phyloP scores from a whole-genome alignment of 768 basidiomycete species.

The Candolleomyces eurysporus region DNA sequence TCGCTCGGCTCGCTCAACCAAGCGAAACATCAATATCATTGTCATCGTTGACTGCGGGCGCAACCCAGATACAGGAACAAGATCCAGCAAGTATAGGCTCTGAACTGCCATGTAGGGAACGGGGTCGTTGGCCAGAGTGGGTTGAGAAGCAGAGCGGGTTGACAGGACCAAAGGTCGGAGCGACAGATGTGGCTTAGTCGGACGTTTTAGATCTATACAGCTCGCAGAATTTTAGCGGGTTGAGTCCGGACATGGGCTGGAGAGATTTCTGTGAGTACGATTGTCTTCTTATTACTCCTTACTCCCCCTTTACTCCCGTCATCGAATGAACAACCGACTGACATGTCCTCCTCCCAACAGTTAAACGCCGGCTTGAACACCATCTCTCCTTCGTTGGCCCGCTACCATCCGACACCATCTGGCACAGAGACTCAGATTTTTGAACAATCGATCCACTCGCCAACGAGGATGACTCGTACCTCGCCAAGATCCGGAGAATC shows the following conservation, averaged over 20 bases:
- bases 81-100: neutral
- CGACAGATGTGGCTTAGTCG: neutral
- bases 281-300: neutral
- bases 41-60: too few relatives aligned
- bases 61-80: neutral
- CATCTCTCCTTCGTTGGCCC: neutral
- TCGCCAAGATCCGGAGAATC: neutral
- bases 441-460: neutral
- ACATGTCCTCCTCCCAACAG: too few relatives aligned
- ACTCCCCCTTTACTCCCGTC: too few relatives aligned
- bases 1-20: neutral
- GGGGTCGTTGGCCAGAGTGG: neutral
- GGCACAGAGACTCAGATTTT: neutral
- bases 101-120: neutral
- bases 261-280: constrained; percentile 3
- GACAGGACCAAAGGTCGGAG: neutral
- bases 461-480: neutral
- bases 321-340: too few relatives aligned
- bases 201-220: neutral
- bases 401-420: neutral
- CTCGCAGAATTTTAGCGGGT: neutral
- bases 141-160: neutral
- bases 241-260: neutral
- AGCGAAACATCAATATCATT: neutral
- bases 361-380: neutral